Conservation (phyloP, 1,139 yeast genomes). For the Candida freyschussii region DNA sequence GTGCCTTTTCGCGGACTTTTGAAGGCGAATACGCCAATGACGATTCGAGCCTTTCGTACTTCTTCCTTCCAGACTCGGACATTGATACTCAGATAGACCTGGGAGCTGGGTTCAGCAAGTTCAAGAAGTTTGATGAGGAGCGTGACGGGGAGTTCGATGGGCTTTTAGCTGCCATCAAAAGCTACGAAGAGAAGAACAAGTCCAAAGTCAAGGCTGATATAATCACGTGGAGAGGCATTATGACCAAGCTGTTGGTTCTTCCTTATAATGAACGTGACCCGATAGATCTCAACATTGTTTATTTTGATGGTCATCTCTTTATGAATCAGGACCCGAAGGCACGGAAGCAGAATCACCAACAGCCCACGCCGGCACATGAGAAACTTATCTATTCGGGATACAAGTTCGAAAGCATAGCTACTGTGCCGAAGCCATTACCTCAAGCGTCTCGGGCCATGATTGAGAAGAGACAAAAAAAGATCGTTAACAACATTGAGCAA, state of each 20-base stretch:
- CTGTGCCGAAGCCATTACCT: slow-evolving; percentile 75
- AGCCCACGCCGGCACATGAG: slow-evolving; percentile 31
- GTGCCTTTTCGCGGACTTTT: slow-evolving; percentile 48
- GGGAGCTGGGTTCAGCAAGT: slow-evolving; percentile 56
- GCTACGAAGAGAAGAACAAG: slow-evolving; percentile 47
- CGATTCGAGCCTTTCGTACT: slow-evolving; percentile 55
- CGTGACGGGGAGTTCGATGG: slow-evolving; percentile 55
- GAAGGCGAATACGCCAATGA: slow-evolving; percentile 46
- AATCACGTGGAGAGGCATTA: slow-evolving; percentile 78
- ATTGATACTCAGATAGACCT: slow-evolving; percentile 55
- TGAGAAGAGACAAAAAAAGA: slow-evolving; percentile 54
- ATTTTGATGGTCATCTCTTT: slow-evolving; percentile 82
- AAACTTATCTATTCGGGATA: slow-evolving; percentile 65
- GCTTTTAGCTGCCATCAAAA: slow-evolving; percentile 49
- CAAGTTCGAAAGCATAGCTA: slow-evolving; percentile 78
- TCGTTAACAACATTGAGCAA: slow-evolving; percentile 70
- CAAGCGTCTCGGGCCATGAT: slow-evolving; percentile 58
- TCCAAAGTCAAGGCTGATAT: slow-evolving; percentile 56
- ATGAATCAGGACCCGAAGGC: slow-evolving; percentile 54
- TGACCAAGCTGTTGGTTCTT: slow-evolving; percentile 61
- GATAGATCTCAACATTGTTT: slow-evolving; percentile 56
- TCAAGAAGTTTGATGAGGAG: slow-evolving; percentile 49
- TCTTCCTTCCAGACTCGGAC: slow-evolving; percentile 69
- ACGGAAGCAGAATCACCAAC: slow-evolving; percentile 19
- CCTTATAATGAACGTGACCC: slow-evolving; percentile 55